Evolutionary conservation across 2,329 filamentous ascomycete species (phyloP).

Genomic region (Penicillium sclerotiorum): DNA sequence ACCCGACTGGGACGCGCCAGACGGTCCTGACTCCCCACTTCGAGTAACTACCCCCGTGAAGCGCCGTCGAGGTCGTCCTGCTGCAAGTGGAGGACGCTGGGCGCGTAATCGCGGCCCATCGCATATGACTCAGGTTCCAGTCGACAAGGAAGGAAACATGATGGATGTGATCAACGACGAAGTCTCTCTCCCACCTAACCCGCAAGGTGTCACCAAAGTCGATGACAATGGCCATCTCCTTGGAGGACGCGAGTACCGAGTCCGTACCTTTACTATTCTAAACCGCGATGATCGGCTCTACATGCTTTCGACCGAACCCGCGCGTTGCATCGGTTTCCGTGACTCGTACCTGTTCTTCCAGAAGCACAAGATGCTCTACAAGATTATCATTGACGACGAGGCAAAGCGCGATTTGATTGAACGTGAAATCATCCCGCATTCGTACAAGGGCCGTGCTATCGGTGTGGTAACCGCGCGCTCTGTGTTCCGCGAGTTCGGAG

Average conservation of each 20-base stretch:
- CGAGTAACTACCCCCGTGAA: constrained; percentile 54
- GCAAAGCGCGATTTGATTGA: constrained; percentile 97
- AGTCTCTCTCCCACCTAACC: constrained; percentile 81
- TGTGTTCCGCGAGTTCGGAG: constrained; percentile 95
- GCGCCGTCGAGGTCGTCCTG: constrained; percentile 61
- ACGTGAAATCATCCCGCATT: constrained; percentile 92
- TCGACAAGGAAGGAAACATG: constrained; percentile 92
- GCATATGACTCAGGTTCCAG: constrained; percentile 78
- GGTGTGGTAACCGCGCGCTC: constrained; percentile 95
- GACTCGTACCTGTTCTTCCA: constrained; percentile 99
- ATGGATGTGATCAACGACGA: constrained; percentile 91
- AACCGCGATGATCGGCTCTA: constrained; percentile 84
- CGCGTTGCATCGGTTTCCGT: constrained; percentile 92
- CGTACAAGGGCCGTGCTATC: constrained; percentile 96
- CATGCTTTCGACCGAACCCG: constrained; percentile 98
- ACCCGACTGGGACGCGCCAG: constrained; percentile 70
- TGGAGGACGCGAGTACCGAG: constrained; percentile 87
- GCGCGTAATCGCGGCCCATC: constrained; percentile 72
- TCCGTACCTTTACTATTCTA: constrained; percentile 88
- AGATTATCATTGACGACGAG: constrained; percentile 97
- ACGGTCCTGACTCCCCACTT: constrained; percentile 49
- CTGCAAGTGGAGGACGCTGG: constrained; percentile 66
- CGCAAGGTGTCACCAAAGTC: constrained; percentile 89
- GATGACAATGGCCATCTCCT: constrained; percentile 83
- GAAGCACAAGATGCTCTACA: constrained; percentile 93